A percentile compares a stretch with the other conserved stretches of the same genome.
Conservation (phyloP, 2,329 filamentous ascomycete genomes). For the Bisporella sp. region DNA sequence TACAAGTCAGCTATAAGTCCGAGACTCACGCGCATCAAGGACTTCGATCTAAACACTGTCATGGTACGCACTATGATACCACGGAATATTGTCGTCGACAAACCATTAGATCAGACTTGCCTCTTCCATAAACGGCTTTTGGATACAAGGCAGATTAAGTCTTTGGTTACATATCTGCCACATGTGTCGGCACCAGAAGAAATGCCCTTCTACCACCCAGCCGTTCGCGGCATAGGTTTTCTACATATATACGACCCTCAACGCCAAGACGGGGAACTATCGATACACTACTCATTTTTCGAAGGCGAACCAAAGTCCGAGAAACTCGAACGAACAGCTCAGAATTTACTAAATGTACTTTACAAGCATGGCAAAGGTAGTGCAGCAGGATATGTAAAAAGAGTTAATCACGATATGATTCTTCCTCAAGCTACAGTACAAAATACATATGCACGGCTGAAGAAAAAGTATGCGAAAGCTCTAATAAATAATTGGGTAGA, state of each 20-base stretch:
- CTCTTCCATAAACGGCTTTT: constrained; percentile 49
- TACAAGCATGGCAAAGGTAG: constrained; percentile 67
- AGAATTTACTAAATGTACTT: constrained; percentile 60
- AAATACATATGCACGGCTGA: constrained; percentile 73
- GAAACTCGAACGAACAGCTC: constrained; percentile 59
- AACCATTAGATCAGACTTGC: constrained; percentile 74
- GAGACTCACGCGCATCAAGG: constrained; percentile 38
- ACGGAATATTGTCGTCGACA: constrained; percentile 71
- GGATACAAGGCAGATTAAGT: constrained; percentile 28
- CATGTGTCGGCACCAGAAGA: constrained; percentile 55
- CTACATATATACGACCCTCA: constrained; percentile 56
- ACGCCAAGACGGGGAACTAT: constrained; percentile 41
- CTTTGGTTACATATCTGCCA: constrained; percentile 70
- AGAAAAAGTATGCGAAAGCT: constrained; percentile 65
- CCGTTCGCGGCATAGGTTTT: constrained; percentile 67
- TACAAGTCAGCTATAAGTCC: constrained; percentile 26
- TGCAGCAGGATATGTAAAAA: constrained; percentile 65
- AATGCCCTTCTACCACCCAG: constrained; percentile 84
- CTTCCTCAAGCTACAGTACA: constrained; percentile 73
- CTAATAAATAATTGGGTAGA: constrained; percentile 79
- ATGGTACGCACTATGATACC: constrained; percentile 76
- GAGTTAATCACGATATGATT: constrained; percentile 76
- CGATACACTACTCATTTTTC: constrained; percentile 55
- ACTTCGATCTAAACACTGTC: constrained; percentile 47
- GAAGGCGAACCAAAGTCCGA: constrained; percentile 21